A percentile compares a stretch with the other conserved stretches of the same genome.
Conservation (phyloP, 2,329 filamentous ascomycete species). For the Xenoacremonium recifei region DNA sequence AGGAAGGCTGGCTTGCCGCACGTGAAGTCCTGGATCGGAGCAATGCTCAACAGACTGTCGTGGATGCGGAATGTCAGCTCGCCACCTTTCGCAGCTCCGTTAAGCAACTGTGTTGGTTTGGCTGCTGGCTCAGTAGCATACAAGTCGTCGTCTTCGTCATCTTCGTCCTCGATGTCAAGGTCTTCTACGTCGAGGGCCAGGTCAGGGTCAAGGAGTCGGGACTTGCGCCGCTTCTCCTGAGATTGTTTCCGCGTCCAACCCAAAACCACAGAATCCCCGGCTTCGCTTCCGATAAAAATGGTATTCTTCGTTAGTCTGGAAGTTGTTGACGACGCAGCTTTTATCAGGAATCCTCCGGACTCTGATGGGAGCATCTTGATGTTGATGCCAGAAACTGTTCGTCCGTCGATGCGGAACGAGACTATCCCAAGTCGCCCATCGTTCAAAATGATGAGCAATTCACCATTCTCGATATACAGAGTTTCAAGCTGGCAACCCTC, state of each 20-base stretch:
- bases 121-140: conserved; percentile 63
- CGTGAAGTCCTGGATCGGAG: conserved; percentile 73
- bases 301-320: conserved; percentile 65
- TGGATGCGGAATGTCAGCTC: conserved; percentile 74
- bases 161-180: conserved; percentile 57
- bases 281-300: conserved; percentile 84
- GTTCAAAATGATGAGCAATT: conserved; percentile 78
- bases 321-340: conserved; percentile 65
- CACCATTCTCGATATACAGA: conserved; percentile 73
- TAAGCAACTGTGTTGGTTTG: conserved; percentile 43
- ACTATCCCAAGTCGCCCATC: conserved; percentile 74
- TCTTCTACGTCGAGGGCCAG: conserved; percentile 51
- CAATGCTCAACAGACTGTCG: conserved; percentile 74
- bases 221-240: conserved; percentile 64
- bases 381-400: conserved; percentile 85
- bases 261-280: conserved; percentile 76
- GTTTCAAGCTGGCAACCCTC: conserved; percentile 79
- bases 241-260: conserved; percentile 71
- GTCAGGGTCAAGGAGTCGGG: conserved; percentile 55
- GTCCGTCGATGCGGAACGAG: conserved; percentile 82
- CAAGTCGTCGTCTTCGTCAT: conserved; percentile 61
- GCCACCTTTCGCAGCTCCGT: conserved; percentile 49
- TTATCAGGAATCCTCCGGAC: conserved; percentile 61
- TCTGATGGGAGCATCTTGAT: conserved; percentile 64
- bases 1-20: conserved; percentile 57